Base-by-base conservation (phyloP, 768 basidiomycete species). In the Tricholoma saponaceum region DNA sequence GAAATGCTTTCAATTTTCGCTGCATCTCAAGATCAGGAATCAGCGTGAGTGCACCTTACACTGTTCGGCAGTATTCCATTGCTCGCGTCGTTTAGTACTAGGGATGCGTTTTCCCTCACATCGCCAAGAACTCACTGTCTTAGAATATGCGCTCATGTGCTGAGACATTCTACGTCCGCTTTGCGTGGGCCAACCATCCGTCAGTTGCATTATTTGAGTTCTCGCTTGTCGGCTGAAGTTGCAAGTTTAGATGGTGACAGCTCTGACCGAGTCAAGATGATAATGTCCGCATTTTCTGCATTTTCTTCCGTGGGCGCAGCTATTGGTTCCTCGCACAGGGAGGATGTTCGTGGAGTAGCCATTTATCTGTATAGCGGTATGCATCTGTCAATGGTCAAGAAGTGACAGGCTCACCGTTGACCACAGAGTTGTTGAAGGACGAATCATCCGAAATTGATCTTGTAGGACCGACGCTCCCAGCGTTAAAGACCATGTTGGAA, bases 371-470 rank as follows among this genome's bases (percentile, higher is more conserved):
- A 95, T 65, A 77, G 81, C 28, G 89, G 93, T 92, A 70, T 43
- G 79, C 59, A 50, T 49, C 9, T 51, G 26, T 9, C 25, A 30
- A n/a, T 3, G 25, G 3, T 23, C 0, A 49, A 37, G 12, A 23
- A 23, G 1, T n/a, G 1, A 1, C 26, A 26, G 16, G 56, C 14
- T 61, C 47, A 58, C 5, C 55, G 23, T 14, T 53, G 6, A 44
- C 6, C 1, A 3, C 41, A 82, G 96, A 95, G 56, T 66, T 98
- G 9, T 75, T 99, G 33, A 90, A 89, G 70, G 93, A 95, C 55
- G 96, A 99, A 67, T 81, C 83, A 0, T 82, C 86, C 3, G 86
- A 87, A 28, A 76, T 87, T 23, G 94, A 95, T 71, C 72, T 94
- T 5, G 88, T 87, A 43, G 87, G 87, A 2, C 89, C 92, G 1